These are phyloP conservation scores for Zasmidium angulare DNA, from an alignment of 2,329 filamentous ascomycete species.

Conservation along the genomic window DNA sequence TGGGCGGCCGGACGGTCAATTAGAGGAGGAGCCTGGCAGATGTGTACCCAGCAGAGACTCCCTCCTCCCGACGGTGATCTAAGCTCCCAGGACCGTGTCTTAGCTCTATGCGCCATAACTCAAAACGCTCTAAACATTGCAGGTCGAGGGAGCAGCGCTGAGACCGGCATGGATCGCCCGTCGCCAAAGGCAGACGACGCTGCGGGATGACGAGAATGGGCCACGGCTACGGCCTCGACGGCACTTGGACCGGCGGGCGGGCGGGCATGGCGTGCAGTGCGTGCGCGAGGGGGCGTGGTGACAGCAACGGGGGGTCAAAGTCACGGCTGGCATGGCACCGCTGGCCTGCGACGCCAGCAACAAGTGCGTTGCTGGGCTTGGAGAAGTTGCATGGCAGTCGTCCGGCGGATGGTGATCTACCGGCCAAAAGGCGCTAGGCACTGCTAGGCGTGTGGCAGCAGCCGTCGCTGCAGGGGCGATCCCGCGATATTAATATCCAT, in stretches of 20 bases:
- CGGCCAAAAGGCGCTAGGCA: background rate
- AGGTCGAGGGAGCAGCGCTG: constrained; percentile 14
- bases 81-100: constrained; percentile 20
- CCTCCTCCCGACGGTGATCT: background rate
- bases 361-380: constrained; percentile 7
- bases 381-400: constrained; percentile 10
- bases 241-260: constrained; percentile 10
- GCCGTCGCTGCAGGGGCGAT: constrained; percentile 7
- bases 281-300: constrained; percentile 3
- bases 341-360: no score
- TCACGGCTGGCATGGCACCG: no score
- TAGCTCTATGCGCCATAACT: constrained; percentile 23
- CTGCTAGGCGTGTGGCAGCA: background rate
- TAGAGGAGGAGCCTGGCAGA: background rate
- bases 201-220: constrained; percentile 13
- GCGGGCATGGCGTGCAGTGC: constrained; percentile 5
- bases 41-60: background rate
- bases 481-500: constrained; percentile 6
- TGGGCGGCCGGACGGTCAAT: background rate
- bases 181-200: constrained; percentile 1
- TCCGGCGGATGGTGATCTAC: constrained; percentile 4
- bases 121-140: constrained; percentile 14
- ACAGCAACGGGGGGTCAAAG: constrained; percentile 5
- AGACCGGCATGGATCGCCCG: constrained; percentile 22
- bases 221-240: constrained; percentile 10